Evolutionary conservation across 345 rosid genomes (phyloP).

Genomic region (Laguncularia racemosa): DNA sequence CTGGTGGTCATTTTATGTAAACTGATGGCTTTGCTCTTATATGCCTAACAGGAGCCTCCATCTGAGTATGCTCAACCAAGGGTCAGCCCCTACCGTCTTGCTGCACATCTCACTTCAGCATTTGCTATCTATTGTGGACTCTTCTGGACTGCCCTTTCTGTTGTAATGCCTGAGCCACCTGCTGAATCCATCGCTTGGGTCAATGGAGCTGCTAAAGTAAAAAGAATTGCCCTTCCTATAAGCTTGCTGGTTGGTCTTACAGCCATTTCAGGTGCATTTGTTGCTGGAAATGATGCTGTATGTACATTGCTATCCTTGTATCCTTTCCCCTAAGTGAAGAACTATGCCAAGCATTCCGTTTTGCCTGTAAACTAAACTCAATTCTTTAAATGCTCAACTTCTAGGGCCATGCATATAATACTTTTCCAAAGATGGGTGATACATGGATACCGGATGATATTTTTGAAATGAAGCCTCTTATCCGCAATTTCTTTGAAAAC

Average conservation of each 20-base stretch:
- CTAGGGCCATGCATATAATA: slow-evolving; percentile 83
- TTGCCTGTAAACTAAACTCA: not conserved
- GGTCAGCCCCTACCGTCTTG: slow-evolving; percentile 91
- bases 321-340: not conserved
- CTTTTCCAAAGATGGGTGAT: slow-evolving; percentile 93
- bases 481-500: slow-evolving; percentile 91
- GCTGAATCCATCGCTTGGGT: slow-evolving; percentile 81
- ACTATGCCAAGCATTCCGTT: slow-evolving; percentile 1
- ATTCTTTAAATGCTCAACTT: slow-evolving; percentile 7
- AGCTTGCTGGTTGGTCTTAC: slow-evolving; percentile 79
- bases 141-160: slow-evolving; percentile 92
- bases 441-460: slow-evolving; percentile 80
- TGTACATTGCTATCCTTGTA: slow-evolving; percentile 8
- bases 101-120: slow-evolving; percentile 95
- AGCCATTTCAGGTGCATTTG: slow-evolving; percentile 91
- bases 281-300: slow-evolving; percentile 98
- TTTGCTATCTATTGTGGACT: slow-evolving; percentile 84
- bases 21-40: slow-evolving; percentile 11
- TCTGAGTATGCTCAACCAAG: slow-evolving; percentile 84
- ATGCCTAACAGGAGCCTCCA: slow-evolving; percentile 57
- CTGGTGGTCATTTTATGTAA: not conserved
- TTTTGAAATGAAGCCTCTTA: slow-evolving; percentile 68
- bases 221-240: slow-evolving; percentile 72
- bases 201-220: slow-evolving; percentile 76
- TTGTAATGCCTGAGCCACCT: slow-evolving; percentile 94